Conservation (phyloP, 345 rosid genomes). For the Bruguiera sexangula region DNA sequence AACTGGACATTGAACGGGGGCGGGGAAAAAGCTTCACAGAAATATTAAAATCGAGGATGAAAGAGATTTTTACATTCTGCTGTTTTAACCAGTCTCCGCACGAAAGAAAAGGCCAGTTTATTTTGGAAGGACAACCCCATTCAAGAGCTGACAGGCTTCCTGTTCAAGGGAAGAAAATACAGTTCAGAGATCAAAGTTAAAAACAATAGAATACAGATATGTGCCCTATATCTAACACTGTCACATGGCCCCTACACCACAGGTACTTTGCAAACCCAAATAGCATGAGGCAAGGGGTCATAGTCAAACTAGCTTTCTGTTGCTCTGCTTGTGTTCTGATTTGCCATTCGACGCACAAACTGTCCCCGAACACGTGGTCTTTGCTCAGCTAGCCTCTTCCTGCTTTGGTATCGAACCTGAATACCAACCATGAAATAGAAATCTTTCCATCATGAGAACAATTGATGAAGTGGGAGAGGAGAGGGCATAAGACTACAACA, state of each 20-base stretch:
- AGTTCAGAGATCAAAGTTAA: background rate
- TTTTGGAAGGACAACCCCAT: background rate
- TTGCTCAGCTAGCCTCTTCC: constrained; percentile 34
- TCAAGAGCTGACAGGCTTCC: background rate
- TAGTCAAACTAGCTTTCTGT: constrained; percentile 13
- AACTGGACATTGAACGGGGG: background rate
- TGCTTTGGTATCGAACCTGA: constrained; percentile 38
- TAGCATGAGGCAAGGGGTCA: background rate
- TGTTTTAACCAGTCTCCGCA: background rate
- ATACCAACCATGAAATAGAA: background rate
- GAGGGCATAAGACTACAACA: no score
- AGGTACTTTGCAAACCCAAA: background rate
- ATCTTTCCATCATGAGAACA: no score
- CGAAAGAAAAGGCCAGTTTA: background rate
- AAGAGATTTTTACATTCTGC: background rate
- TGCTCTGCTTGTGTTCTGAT: constrained; percentile 19
- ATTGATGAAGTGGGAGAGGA: no score
- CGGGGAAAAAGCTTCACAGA: background rate
- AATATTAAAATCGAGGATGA: no score
- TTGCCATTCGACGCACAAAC: constrained; percentile 26
- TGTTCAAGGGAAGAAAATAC: background rate
- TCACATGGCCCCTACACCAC: background rate
- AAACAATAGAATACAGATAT: background rate
- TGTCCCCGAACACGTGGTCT: constrained; percentile 33
- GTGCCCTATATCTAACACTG: background rate